Evolutionary conservation across 441 rosid species (phyloP), one percentile per base, ranked within the genome.

Genomic region (Erysimum cheiri): DNA sequence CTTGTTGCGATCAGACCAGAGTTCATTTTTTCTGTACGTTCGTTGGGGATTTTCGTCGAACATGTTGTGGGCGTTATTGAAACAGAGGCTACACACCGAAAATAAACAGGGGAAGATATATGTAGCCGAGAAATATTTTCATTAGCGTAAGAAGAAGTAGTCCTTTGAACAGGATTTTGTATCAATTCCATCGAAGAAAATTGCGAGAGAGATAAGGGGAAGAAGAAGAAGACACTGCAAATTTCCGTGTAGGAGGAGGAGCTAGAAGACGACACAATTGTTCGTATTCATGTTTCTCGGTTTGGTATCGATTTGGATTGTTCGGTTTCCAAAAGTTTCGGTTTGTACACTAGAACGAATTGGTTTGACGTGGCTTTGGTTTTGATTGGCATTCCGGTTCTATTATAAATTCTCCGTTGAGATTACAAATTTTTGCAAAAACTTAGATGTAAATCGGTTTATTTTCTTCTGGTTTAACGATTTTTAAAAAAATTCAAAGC

Each of bases 1-100:
- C 79, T 84, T n/a, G 58, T 52, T 3, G 70, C 53, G 2, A 9
- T 35, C 13, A 64, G n/a, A 1, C 73, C 76, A 32, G 85, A 41
- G 67, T 49, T 69, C 67, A 7, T 0, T 44, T 58, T 72, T 1
- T 48, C 73, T 19, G 48, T 39, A 29, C 55, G 67, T 35, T 77
- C 81, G 11, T 17, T 70, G 73, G 53, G 74, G 73, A 69, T 0
- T 80, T 83, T 77, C 3, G 73, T 79, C 80, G 74, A 84, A 69
- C 78, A 61, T 8, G 50, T 77, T 50, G 74, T 57, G 64, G 74
- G 80, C 22, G 59, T 63, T 2, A 28, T 1, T 28, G 81, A 72
- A 63, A 32, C 4, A 62, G 33, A 39, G 24, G 14, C 11, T 49
- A 22, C 32, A 3, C 6, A 3, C 0, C 22, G 13, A 8, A 10